Evolutionary conservation across 345 rosid species (phyloP), one percentile per base, ranked within the genome.

Genomic region (Geranium brycei): DNA sequence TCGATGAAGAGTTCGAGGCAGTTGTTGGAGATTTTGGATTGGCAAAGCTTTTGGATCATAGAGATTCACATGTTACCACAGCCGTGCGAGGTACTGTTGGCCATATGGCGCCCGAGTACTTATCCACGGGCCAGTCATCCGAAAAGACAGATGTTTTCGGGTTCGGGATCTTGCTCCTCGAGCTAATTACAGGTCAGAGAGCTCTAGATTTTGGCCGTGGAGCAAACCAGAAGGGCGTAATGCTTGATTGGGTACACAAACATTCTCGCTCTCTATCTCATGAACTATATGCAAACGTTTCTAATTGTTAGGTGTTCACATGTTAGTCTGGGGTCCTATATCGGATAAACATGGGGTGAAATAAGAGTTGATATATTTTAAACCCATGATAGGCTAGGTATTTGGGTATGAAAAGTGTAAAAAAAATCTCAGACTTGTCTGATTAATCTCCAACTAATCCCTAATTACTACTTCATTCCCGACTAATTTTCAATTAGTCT

Each of bases 181-280:
- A 90, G 82, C 89, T 90, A 63, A 84, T 90, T 51, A 90, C 95
- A 0, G 97, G 95, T 57, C 90, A 85, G 66, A 85, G 80, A 72
- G 97, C 97, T 4, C 78, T 90, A 64, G 90, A 90, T 67, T 84
- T 90, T 59, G 97, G 95, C 61, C 82, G 90, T 19, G 85, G 85
- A 71, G 80, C 87, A 17, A 85, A 81, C 69, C 95, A 90, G 76
- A 84, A 87, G 77, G 97, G 91, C 0, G 88, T 87, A 55, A 84
- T 90, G 92, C 97, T 90, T 57, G 97, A 90, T 67, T 84, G 92
- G 88, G 97, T 90, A 82, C 56, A n/a, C n/a, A n/a, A n/a, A n/a
- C n/a, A 51, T 66, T 59, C 66, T 64, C 62, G 60, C 60, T 17
- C 62, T 62, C 60, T 17, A 4, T 7, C 63, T 61, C 17, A 19